Conservation (phyloP, 257 asterid species). For the Nicotiana sylvestris region DNA sequence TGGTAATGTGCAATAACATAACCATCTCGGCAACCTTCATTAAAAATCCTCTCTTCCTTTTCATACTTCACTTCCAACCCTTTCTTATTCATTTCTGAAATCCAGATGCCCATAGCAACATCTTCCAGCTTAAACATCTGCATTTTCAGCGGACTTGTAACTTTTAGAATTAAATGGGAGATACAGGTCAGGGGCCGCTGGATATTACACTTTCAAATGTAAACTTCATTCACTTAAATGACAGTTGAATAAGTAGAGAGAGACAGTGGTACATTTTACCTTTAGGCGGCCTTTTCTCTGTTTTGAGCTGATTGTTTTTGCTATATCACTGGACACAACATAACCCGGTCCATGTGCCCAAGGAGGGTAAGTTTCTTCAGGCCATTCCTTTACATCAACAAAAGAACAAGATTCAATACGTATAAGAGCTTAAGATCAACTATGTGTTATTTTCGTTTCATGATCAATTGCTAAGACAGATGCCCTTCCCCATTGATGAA, state of each 20-base stretch:
- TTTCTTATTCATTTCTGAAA: constrained; percentile 63
- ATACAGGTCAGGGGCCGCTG: neutral
- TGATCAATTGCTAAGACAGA: neutral
- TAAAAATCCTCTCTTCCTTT: constrained; percentile 67
- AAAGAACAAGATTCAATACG: constrained; percentile 14
- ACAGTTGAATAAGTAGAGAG: neutral
- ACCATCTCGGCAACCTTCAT: constrained; percentile 79
- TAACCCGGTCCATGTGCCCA: constrained; percentile 98
- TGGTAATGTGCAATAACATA: constrained; percentile 89
- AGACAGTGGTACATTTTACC: constrained; percentile 30
- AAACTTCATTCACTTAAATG: neutral
- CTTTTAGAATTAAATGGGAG: neutral
- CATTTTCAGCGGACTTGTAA: neutral
- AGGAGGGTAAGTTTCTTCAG: constrained; percentile 79
- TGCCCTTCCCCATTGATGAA: neutral
- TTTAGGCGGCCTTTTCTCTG: constrained; percentile 58
- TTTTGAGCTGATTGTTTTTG: constrained; percentile 56
- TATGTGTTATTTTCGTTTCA: neutral
- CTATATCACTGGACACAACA: constrained; percentile 75
- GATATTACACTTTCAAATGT: neutral
- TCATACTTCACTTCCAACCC: constrained; percentile 68
- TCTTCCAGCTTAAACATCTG: constrained; percentile 99
- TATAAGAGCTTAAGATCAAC: neutral
- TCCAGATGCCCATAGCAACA: constrained; percentile 98
- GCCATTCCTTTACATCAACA: constrained; percentile 67